These are phyloP conservation scores for Penicillium chermesinum DNA, from an alignment of 495 filamentous ascomycete species.

Conservation along the genomic window DNA sequence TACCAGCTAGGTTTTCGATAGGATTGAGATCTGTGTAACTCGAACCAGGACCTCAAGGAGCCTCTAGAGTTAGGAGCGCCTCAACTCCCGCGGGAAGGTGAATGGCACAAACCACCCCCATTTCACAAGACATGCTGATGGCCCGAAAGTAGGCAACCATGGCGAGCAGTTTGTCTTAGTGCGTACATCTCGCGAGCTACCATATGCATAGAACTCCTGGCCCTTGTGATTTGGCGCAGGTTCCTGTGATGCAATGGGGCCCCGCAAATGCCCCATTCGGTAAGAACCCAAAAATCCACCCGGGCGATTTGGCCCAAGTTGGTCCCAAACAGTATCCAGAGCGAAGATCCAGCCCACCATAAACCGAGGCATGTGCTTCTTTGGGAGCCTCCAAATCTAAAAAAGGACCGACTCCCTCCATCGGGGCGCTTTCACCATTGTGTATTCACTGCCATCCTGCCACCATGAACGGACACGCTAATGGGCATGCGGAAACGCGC, in stretches of 20 bases:
- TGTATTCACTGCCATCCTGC: not conserved
- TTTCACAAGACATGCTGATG: too few species aligned
- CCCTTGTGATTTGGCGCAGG: too few species aligned
- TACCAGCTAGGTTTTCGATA: too few species aligned
- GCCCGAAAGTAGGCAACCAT: too few species aligned
- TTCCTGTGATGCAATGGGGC: not conserved
- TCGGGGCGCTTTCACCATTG: not conserved
- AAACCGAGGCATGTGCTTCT: constrained; percentile 32
- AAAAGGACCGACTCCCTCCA: not conserved
- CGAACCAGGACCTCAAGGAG: too few species aligned
- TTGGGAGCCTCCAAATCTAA: not conserved
- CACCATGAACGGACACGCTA: constrained; percentile 26
- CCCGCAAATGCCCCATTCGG: not conserved
- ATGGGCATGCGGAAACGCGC: constrained; percentile 9
- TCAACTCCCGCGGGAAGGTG: too few species aligned
- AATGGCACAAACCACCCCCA: too few species aligned
- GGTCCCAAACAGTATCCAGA: not conserved
- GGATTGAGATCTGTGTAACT: too few species aligned
- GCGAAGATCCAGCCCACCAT: not conserved
- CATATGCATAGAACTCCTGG: not conserved
- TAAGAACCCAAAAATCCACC: not conserved
- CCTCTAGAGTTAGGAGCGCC: too few species aligned
- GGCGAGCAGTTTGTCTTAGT: too few species aligned
- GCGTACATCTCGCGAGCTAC: not conserved
- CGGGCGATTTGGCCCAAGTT: too few species aligned